Percentiles rank a stretch among this genome's conserved stretches.
phyloP scores from a whole-genome alignment of 805 yeast genomes.

The Wickerhamomyces chambardii region DNA sequence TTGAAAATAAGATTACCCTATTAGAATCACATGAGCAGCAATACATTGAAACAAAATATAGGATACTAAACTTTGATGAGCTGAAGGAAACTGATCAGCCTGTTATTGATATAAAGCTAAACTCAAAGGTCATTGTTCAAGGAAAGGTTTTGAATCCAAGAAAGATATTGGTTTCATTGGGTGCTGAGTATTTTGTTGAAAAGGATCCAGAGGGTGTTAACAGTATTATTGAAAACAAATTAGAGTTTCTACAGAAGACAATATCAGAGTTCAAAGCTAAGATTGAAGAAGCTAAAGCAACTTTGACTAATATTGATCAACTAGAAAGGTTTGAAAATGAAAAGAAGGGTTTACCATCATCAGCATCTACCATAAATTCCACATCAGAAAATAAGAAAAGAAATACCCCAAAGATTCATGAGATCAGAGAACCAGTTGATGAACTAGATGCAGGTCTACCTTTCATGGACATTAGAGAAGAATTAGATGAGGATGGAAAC shows the following conservation, averaged over 20 bases:
- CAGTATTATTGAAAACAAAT: constrained; percentile 17
- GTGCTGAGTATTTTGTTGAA: constrained; percentile 32
- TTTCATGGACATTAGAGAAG: constrained; percentile 77
- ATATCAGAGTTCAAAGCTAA: constrained; percentile 28
- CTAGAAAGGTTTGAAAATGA: constrained; percentile 9
- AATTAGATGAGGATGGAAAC: constrained; percentile 77
- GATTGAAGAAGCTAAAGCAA: constrained; percentile 28
- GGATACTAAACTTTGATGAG: constrained; percentile 9
- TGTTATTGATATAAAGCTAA: constrained; percentile 8
- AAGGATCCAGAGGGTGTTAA: constrained; percentile 21
- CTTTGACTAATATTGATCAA: constrained; percentile 20
- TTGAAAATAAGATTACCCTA: constrained; percentile 2
- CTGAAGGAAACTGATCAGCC: constrained; percentile 5
- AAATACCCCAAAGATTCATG: too few species aligned
- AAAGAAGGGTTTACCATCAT: too few species aligned
- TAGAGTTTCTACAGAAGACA: constrained; percentile 24
- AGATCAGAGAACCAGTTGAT: constrained; percentile 1
- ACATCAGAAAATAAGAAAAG: too few species aligned
- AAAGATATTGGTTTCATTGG: constrained; percentile 23
- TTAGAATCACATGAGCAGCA: constrained; percentile 11
- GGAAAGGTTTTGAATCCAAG: constrained; percentile 13
- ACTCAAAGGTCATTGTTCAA: constrained; percentile 10
- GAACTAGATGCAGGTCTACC: constrained; percentile 43
- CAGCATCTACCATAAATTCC: too few species aligned
- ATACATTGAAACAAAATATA: constrained; percentile 12